Base-by-base conservation (phyloP, 2,329 filamentous ascomycete species). In the Trichoderma oligosporum region DNA sequence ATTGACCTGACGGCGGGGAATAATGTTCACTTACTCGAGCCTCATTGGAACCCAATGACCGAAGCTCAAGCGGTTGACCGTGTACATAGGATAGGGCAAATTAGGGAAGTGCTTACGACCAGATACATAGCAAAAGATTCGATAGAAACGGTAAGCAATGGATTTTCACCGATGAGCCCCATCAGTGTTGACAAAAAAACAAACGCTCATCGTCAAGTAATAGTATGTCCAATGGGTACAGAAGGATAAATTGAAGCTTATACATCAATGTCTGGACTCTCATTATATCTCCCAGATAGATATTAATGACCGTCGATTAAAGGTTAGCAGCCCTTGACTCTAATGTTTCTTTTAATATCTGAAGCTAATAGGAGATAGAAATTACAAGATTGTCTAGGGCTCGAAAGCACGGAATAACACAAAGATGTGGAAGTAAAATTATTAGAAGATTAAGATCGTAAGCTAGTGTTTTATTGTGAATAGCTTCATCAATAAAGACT, bases 41-140 rank as follows among this genome's bases (percentile, higher is more conserved):
- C 69, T 1, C 66, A 70, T 11, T 73, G 68, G 69, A 72, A 69
- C 39, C 69, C 70, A 3, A 70, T 68, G 68, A 60, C 54, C 1
- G 70, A 73, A 47, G 61, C 64, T 1, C 70, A 72, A 59, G 70
- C 70, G 3, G 56, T 72, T 7, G 68, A 68, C 22, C 60, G 70
- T 4, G 67, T 70, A 0, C 66, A 71, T 55, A 60, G 70, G 11
- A 66, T 71, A 9, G 68, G 69, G 2, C 68, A 71, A 60, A 55
- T 16, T 3, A 58, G 58, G 41, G 59, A 65, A 14, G 70, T 72
- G 14, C 42, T 41, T 0, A 61, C 67, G 6, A 70, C 62, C 0
- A 54, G 66, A 56, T 73, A 71, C 47, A 61, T 67, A 16, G 61
- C 65, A 4, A 54, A 55, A 3, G 48, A 62, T 9, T 68, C 67